A percentile compares a stretch with the other conserved stretches of the same genome.
phyloP scores from a whole-genome alignment of 2,329 filamentous ascomycete species.

The Amauroascus niger region DNA sequence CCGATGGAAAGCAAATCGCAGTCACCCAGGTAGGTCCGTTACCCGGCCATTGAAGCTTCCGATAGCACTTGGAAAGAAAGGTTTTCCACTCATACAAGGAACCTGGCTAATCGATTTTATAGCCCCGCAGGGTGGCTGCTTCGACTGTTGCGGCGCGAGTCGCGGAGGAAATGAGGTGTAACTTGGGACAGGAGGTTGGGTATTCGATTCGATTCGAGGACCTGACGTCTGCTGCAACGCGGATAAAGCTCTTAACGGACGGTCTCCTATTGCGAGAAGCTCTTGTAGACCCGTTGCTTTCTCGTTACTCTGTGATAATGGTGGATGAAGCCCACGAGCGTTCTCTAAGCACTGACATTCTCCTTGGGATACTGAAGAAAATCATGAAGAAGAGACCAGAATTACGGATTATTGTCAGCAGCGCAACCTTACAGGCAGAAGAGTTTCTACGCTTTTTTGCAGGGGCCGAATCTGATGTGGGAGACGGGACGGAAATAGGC shows the following conservation, averaged over 20 bases:
- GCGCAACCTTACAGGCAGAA: constrained; percentile 84
- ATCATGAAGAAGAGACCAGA: constrained; percentile 71
- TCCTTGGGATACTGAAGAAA: constrained; percentile 85
- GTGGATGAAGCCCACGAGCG: constrained; percentile 95
- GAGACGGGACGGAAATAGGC: constrained; percentile 27
- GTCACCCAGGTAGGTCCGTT: constrained; percentile 67
- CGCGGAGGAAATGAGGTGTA: constrained; percentile 77
- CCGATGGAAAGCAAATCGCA: constrained; percentile 69
- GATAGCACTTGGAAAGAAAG: background rate
- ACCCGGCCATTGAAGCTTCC: background rate
- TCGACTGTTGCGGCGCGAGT: constrained; percentile 83
- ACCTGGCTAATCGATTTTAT: constrained; percentile 9
- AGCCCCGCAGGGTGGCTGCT: constrained; percentile 84
- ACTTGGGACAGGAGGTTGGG: constrained; percentile 80
- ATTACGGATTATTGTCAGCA: constrained; percentile 80
- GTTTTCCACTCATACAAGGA: background rate
- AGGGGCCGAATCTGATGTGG: constrained; percentile 32
- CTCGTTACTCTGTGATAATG: constrained; percentile 91
- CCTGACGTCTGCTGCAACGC: constrained; percentile 71
- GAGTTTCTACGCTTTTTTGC: constrained; percentile 73
- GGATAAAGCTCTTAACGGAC: constrained; percentile 93
- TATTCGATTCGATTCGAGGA: constrained; percentile 92
- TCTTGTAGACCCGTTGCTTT: constrained; percentile 81
- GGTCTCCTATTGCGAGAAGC: constrained; percentile 85
- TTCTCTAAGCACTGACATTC: constrained; percentile 81